Evolutionary conservation across 352 stramenopile species (phyloP), one percentile per base, ranked within the genome.

Genomic region (Globisporangium acanthophoron): DNA sequence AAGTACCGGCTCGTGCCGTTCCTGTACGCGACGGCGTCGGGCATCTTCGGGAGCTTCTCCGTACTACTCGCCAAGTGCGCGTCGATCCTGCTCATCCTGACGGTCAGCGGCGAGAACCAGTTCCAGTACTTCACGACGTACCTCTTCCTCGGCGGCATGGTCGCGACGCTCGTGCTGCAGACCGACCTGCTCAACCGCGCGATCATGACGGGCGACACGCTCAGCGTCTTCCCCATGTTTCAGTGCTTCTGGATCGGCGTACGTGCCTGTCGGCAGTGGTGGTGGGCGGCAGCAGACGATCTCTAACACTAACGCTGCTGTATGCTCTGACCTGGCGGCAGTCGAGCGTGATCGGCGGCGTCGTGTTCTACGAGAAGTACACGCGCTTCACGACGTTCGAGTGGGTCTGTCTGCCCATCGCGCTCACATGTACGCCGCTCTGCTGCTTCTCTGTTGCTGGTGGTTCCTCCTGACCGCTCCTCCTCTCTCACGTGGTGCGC

Each of bases 241-340:
- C 84, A 94, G 71, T 94, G 84, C 67, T 92, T 94, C 52, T 94
- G 84, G 81, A 94, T 94, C 59, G 80, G 84, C 18, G 84, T 93
- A 59, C 53, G 81, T 82, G 16, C 4, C 45, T 45, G 37, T 53
- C 24, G 24, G 24, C 1, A 3, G 24, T 27, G 24, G 24, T 27
- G 24, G 24, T 27, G 24, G 24, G 24, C 24, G 24, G 24, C 24
- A 27, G 24, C 24, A 27, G 24, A 27, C 24, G 24, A 27, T 27
- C 24, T 27, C 24, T 27, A 27, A 27, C 24, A 37, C 33, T 37
- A 37, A 37, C 5, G 33, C 33, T 43, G 43, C 21, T 33, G 53
- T 58, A 15, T 64, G 16, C 33, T 37, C 5, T 64, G 58, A n/a
- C 24, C 18, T 53, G 9, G 39, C 11, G 59, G 1, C 58, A 91